phyloP scores from a whole-genome alignment of 768 basidiomycete species.

The Mycena crocata region DNA sequence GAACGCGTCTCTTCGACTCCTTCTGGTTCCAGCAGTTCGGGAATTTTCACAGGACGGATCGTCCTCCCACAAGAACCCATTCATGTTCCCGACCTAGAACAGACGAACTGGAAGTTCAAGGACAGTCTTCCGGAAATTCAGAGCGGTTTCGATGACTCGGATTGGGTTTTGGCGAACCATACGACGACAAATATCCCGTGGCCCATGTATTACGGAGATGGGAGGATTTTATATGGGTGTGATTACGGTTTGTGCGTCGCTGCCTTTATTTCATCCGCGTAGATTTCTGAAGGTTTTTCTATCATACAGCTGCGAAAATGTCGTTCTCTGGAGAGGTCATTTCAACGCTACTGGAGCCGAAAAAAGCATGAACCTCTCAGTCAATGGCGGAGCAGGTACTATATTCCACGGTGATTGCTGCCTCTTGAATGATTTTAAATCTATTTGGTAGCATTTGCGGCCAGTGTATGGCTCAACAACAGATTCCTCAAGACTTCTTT shows the following conservation, averaged over 20 bases:
- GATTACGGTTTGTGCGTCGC: constrained; percentile 68
- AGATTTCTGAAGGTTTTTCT: not conserved
- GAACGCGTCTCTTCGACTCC: no score
- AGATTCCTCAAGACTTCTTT: constrained; percentile 62
- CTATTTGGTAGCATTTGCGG: constrained; percentile 63
- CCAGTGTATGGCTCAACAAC: constrained; percentile 70
- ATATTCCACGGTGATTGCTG: not conserved
- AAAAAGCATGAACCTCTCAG: constrained; percentile 61
- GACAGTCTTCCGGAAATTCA: constrained; percentile 66
- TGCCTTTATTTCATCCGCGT: not conserved
- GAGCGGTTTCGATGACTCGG: constrained; percentile 55
- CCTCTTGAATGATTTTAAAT: constrained; percentile 3
- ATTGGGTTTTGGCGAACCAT: constrained; percentile 62
- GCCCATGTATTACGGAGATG: constrained; percentile 62
- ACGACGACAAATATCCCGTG: constrained; percentile 61
- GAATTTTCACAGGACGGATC: no score
- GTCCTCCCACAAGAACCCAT: no score
- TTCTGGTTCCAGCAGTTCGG: no score
- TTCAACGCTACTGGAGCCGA: constrained; percentile 58
- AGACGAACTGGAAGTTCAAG: constrained; percentile 57
- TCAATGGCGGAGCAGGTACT: constrained; percentile 67
- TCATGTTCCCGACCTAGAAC: constrained; percentile 10
- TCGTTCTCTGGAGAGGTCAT: constrained; percentile 70
- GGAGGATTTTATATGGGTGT: constrained; percentile 66
- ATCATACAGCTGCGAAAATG: constrained; percentile 63